Percentiles rank a stretch among this genome's conserved stretches.
phyloP scores from a whole-genome alignment of 2,329 filamentous ascomycete genomes.

The Metarhizium humberi region DNA sequence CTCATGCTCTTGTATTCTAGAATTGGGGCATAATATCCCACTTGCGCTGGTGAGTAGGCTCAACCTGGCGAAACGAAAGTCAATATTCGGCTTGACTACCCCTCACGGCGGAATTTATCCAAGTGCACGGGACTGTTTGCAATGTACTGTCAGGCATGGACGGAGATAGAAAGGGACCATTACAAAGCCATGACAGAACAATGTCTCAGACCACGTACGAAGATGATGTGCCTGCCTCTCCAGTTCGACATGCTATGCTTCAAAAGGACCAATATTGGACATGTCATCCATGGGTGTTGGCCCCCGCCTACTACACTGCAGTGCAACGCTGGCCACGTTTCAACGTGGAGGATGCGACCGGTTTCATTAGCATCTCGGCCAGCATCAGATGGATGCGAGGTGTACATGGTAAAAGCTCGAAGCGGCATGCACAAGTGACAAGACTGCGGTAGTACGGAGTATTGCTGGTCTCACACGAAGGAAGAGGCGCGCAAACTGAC shows the following conservation, averaged over 20 bases:
- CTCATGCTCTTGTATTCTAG: too few relatives aligned
- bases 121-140: too few relatives aligned
- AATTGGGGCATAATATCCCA: too few relatives aligned
- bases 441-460: background rate
- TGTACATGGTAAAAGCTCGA: too few relatives aligned
- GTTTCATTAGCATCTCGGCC: background rate
- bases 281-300: background rate
- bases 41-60: too few relatives aligned
- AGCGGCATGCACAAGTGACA: background rate
- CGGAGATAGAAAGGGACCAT: background rate
- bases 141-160: background rate
- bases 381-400: too few relatives aligned
- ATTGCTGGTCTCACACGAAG: background rate
- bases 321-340: conserved; percentile 11
- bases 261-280: background rate
- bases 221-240: background rate
- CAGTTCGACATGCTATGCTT: background rate
- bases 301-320: background rate
- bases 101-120: too few relatives aligned
- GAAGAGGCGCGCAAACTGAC: background rate
- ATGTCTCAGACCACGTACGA: background rate
- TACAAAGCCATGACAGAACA: background rate
- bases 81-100: too few relatives aligned
- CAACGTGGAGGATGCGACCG: background rate
- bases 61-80: too few relatives aligned